These are phyloP conservation scores for Vitis rotundifolia DNA, from an alignment of 164 flowering plant species.

Conservation along the genomic window DNA sequence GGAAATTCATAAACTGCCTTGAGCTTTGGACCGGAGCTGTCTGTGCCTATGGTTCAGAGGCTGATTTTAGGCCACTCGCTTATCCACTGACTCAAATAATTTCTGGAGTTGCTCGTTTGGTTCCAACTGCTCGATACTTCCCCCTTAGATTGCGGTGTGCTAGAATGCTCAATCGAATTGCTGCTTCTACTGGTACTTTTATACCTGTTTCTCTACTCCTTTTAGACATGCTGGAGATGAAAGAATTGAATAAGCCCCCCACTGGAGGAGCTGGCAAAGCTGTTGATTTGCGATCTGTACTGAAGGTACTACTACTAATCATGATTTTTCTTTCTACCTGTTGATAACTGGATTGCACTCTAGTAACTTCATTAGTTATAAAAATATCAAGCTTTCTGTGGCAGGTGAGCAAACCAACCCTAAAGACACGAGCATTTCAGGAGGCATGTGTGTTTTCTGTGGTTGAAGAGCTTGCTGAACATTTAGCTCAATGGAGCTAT, in stretches of 20 bases:
- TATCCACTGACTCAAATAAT: conserved; percentile 92
- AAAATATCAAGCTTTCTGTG: conserved; percentile 4
- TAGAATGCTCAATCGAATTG: conserved; percentile 90
- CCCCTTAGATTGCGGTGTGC: conserved; percentile 88
- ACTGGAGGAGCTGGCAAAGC: conserved; percentile 89
- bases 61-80: conserved; percentile 77
- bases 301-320: conserved; percentile 53
- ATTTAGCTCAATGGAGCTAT: conserved; percentile 94
- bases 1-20: conserved; percentile 95
- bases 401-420: conserved; percentile 69
- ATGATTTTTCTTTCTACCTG: too few relatives aligned
- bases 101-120: conserved; percentile 80
- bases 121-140: conserved; percentile 87
- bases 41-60: conserved; percentile 70
- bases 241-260: conserved; percentile 72
- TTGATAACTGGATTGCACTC: background rate
- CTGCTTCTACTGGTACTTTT: conserved; percentile 70
- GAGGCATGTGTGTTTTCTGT: conserved; percentile 90
- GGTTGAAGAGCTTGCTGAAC: conserved; percentile 85
- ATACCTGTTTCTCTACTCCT: conserved; percentile 85
- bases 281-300: conserved; percentile 58
- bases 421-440: conserved; percentile 87
- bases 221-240: conserved; percentile 92
- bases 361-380: background rate
- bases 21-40: conserved; percentile 95